These are phyloP conservation scores for Setomelanomma holmii DNA, from an alignment of 2,329 filamentous ascomycete species.

Conservation along the genomic window DNA sequence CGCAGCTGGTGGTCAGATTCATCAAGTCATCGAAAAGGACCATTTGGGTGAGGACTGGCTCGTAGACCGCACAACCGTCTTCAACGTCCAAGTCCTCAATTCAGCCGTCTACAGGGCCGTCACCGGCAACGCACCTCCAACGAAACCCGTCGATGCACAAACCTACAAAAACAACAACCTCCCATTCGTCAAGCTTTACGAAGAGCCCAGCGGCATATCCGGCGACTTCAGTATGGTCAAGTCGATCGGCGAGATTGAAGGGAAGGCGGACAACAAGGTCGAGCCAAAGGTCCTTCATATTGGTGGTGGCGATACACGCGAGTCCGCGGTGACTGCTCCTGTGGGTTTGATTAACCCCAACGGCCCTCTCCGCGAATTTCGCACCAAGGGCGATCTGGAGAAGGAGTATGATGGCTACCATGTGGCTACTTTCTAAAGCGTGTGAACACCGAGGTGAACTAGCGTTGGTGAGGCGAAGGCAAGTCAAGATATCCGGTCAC, in stretches of 20 bases:
- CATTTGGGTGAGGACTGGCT: conserved; percentile 6
- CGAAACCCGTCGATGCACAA: conserved; percentile 44
- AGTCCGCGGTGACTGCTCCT: background rate
- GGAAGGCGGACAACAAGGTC: conserved; percentile 13
- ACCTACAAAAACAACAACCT: conserved; percentile 43
- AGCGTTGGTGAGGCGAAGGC: no score
- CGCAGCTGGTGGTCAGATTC: conserved; percentile 52
- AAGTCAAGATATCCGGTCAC: no score
- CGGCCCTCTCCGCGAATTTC: conserved; percentile 21
- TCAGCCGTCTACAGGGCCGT: conserved; percentile 42
- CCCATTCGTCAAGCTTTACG: conserved; percentile 48
- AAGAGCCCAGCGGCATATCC: conserved; percentile 35
- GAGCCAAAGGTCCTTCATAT: conserved; percentile 4
- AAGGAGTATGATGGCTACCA: conserved; percentile 15
- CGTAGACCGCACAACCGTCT: conserved; percentile 28
- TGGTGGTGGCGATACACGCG: background rate
- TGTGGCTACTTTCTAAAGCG: conserved; percentile 7
- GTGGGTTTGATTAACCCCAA: conserved; percentile 20
- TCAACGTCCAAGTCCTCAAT: conserved; percentile 54
- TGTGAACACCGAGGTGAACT: no score
- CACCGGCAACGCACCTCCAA: conserved; percentile 46
- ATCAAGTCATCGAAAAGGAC: conserved; percentile 49
- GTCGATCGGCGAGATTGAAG: conserved; percentile 35
- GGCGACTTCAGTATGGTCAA: conserved; percentile 37
- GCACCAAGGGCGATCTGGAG: conserved; percentile 23